Evolutionary conservation across 2,329 filamentous ascomycete species (phyloP).

Genomic region (Dendryphion nanum): DNA sequence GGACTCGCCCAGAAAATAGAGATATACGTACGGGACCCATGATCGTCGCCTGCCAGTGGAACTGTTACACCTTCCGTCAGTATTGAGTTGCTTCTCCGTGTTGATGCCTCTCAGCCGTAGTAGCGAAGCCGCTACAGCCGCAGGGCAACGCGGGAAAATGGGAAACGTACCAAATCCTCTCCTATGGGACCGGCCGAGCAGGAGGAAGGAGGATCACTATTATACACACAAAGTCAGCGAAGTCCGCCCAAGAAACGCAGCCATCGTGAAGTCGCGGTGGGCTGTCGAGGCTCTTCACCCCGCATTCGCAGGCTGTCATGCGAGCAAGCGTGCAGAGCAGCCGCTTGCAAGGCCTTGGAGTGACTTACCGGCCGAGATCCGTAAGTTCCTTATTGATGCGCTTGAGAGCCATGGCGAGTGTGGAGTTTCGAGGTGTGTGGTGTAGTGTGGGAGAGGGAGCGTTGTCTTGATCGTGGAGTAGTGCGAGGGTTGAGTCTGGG

Average conservation of each 20-base stretch:
- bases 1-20: too few relatives aligned
- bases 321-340: constrained; percentile 32
- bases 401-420: constrained; percentile 73
- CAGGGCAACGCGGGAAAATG: constrained; percentile 19
- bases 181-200: constrained; percentile 97
- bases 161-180: constrained; percentile 86
- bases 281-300: constrained; percentile 21
- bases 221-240: constrained; percentile 34
- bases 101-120: constrained; percentile 12
- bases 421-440: too few relatives aligned
- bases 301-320: constrained; percentile 37
- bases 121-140: constrained; percentile 30
- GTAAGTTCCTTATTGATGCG: constrained; percentile 93
- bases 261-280: constrained; percentile 11
- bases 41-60: constrained; percentile 99
- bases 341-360: constrained; percentile 12
- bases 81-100: constrained; percentile 11
- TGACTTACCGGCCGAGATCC: constrained; percentile 76
- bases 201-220: constrained; percentile 97
- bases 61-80: constrained; percentile 57
- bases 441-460: constrained; percentile 16
- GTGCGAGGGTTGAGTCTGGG: constrained; percentile 10
- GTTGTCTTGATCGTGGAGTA: constrained; percentile 2
- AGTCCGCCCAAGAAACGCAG: constrained; percentile 1
- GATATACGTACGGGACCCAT: constrained; percentile 88